Conservation (phyloP, 495 filamentous ascomycete genomes). For the Lepidopterella palustris region DNA sequence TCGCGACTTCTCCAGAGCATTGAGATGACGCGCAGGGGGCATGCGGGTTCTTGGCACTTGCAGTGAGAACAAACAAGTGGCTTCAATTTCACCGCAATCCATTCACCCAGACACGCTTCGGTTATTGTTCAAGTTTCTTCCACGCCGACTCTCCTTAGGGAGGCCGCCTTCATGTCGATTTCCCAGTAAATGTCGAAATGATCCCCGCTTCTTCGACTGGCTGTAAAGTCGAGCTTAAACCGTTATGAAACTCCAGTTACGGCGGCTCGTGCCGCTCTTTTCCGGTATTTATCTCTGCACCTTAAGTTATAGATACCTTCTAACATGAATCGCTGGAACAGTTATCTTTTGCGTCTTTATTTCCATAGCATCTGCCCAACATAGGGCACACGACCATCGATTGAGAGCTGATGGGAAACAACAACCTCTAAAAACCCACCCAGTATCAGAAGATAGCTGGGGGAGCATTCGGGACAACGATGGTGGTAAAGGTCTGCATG, state of each 20-base stretch:
- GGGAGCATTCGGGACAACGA: constrained; percentile 8
- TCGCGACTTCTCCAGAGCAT: no score
- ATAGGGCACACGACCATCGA: constrained; percentile 3
- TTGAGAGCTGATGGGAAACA: constrained; percentile 9
- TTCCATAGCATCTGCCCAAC: constrained; percentile 14
- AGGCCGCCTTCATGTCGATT: constrained; percentile 4
- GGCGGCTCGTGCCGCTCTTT: constrained; percentile 30
- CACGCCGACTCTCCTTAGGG: not conserved
- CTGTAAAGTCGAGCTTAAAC: not conserved
- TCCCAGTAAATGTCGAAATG: constrained; percentile 14
- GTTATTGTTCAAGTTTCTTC: constrained; percentile 1
- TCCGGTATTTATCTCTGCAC: constrained; percentile 6
- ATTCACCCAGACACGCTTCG: not conserved
- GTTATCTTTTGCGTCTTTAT: constrained; percentile 19
- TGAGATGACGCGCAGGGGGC: no score
- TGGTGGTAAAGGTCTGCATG: constrained; percentile 9
- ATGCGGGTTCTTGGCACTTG: no score
- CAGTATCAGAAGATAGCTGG: constrained; percentile 9
- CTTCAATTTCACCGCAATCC: not conserved
- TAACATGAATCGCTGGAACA: not conserved
- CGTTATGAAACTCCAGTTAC: constrained; percentile 18
- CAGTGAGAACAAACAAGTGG: no score
- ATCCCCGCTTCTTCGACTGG: constrained; percentile 3
- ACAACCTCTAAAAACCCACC: constrained; percentile 12
- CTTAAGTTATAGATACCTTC: not conserved